phyloP scores from a whole-genome alignment of 805 yeast genomes.

The Candida sonorensis region DNA sequence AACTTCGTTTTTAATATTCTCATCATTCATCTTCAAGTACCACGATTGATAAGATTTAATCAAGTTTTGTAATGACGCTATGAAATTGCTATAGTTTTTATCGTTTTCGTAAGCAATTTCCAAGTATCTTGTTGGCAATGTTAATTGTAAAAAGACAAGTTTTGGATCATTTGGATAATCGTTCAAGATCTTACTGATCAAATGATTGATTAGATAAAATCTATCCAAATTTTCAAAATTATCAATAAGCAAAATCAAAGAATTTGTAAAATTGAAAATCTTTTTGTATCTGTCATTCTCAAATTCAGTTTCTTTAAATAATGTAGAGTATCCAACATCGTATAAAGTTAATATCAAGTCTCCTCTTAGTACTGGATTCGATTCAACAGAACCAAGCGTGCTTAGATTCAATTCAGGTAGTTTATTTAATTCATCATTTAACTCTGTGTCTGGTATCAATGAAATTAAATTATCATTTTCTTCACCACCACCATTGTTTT shows the following conservation, averaged over 20 bases:
- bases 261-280: conserved; percentile 31
- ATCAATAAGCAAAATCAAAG: conserved; percentile 55
- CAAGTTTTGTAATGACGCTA: conserved; percentile 56
- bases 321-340: conserved; percentile 54
- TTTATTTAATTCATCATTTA: conserved; percentile 57
- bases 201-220: conserved; percentile 57
- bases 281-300: conserved; percentile 31
- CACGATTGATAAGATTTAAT: conserved; percentile 63
- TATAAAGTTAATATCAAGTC: conserved; percentile 65
- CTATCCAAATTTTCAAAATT: conserved; percentile 65
- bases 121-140: conserved; percentile 58
- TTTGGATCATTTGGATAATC: conserved; percentile 34
- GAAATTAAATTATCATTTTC: conserved; percentile 19
- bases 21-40: conserved; percentile 36
- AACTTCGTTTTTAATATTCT: conserved; percentile 26
- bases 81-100: conserved; percentile 36
- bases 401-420: conserved; percentile 85
- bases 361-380: conserved; percentile 73
- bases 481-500: conserved; percentile 19
- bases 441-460: conserved; percentile 32
- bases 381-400: conserved; percentile 79
- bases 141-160: conserved; percentile 45
- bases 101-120: conserved; percentile 29
- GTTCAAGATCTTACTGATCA: conserved; percentile 45
- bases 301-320: conserved; percentile 24